Conservation (phyloP, 1,139 yeast species). For the Scheffersomyces insectosa region DNA sequence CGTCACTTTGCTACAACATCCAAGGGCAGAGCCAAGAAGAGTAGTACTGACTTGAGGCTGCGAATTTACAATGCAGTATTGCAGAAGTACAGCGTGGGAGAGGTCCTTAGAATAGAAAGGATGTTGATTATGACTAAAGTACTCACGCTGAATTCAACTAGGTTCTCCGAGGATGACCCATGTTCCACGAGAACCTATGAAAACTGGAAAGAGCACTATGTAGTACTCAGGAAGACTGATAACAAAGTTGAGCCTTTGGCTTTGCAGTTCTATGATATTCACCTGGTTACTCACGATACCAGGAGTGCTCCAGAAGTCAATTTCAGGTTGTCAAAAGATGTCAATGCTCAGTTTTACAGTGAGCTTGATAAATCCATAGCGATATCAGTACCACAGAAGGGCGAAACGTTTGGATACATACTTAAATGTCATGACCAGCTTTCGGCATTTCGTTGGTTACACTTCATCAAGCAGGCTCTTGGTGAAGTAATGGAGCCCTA, state of each 20-base stretch:
- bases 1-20: constrained; percentile 25
- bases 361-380: constrained; percentile 69
- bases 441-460: constrained; percentile 63
- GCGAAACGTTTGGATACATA: constrained; percentile 44
- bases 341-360: constrained; percentile 58
- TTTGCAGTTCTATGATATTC: constrained; percentile 59
- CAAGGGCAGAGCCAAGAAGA: constrained; percentile 20
- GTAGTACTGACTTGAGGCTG: constrained; percentile 19
- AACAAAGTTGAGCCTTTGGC: constrained; percentile 48
- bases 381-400: constrained; percentile 37
- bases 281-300: constrained; percentile 35
- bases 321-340: constrained; percentile 20
- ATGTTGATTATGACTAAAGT: constrained; percentile 62
- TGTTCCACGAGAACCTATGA: constrained; percentile 59
- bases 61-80: constrained; percentile 24
- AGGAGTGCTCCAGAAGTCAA: constrained; percentile 25
- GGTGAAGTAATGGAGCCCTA: constrained; percentile 26
- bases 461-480: constrained; percentile 50
- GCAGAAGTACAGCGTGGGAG: constrained; percentile 48
- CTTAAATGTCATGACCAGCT: constrained; percentile 53
- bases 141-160: constrained; percentile 12
- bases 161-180: constrained; percentile 45
- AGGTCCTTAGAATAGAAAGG: constrained; percentile 62
- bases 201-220: constrained; percentile 74
- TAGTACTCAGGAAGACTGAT: constrained; percentile 64